Conservation (phyloP, 768 basidiomycete genomes). For the Mycena albidolilacea region DNA sequence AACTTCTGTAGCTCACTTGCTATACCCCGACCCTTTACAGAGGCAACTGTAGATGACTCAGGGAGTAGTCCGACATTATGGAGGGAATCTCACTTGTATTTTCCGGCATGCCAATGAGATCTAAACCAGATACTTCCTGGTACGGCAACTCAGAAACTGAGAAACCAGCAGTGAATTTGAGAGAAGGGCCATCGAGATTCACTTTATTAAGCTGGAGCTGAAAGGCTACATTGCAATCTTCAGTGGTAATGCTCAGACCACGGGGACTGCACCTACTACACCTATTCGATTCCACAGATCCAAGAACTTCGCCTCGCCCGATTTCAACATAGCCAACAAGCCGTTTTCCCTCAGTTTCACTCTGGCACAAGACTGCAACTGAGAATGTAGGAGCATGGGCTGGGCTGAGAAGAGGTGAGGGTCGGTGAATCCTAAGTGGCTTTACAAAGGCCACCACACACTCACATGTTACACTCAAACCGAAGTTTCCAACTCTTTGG, state of each 20-base stretch:
- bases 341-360: not conserved
- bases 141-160: not conserved
- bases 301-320: not conserved
- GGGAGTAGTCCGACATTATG: not conserved
- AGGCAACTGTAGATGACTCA: not conserved
- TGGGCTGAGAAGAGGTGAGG: not conserved
- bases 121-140: not conserved
- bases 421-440: not conserved
- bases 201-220: slow-evolving; percentile 3
- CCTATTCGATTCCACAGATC: not conserved
- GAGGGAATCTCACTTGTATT: not conserved
- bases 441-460: not conserved
- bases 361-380: not conserved
- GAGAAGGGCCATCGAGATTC: not conserved
- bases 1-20: not conserved
- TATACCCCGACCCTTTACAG: not conserved
- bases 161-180: slow-evolving; percentile 1
- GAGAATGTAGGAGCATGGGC: not conserved
- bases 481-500: not conserved
- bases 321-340: not conserved
- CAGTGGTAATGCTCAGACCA: too few species aligned
- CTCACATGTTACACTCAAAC: not conserved
- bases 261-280: not conserved
- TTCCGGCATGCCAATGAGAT: not conserved
- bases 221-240: not conserved